Evolutionary conservation across 169 alveolate genomes (phyloP).

Genomic region (Cryptosporidium ubiquitum): DNA sequence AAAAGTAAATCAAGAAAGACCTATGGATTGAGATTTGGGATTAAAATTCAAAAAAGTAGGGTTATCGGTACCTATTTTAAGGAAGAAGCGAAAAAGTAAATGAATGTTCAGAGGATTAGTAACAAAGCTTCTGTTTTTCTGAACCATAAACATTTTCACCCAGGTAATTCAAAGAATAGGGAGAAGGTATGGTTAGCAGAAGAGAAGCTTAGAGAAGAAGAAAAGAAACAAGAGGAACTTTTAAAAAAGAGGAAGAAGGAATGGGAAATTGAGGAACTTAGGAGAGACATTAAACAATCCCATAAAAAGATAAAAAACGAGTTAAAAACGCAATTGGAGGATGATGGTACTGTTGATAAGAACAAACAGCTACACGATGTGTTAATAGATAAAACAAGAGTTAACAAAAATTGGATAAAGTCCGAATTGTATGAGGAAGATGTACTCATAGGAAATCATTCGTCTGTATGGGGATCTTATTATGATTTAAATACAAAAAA

Average conservation of each 20-base stretch:
- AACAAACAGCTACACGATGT: slow-evolving; percentile 12
- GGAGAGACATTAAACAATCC: slow-evolving; percentile 84
- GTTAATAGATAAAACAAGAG: background rate
- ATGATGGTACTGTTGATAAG: background rate
- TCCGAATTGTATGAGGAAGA: slow-evolving; percentile 81
- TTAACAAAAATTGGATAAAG: background rate
- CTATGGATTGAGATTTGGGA: background rate
- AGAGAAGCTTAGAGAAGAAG: slow-evolving; percentile 91
- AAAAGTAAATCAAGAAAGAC: background rate
- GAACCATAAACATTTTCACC: slow-evolving; percentile 94
- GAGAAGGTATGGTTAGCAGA: slow-evolving; percentile 97
- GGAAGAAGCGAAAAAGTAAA: background rate
- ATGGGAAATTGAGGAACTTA: slow-evolving; percentile 90
- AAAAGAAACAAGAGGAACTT: slow-evolving; percentile 90
- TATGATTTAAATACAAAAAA: slow-evolving; percentile 80
- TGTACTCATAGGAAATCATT: slow-evolving; percentile 82
- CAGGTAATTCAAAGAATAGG: slow-evolving; percentile 86
- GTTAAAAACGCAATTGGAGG: background rate
- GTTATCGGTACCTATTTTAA: background rate
- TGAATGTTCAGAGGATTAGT: slow-evolving; percentile 83
- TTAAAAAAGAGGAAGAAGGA: slow-evolving; percentile 94
- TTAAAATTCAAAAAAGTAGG: background rate
- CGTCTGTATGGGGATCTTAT: slow-evolving; percentile 88
- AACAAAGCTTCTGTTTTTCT: slow-evolving; percentile 91
- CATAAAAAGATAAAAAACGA: slow-evolving; percentile 61